phyloP scores from a whole-genome alignment of 768 basidiomycete genomes.

The Peribolospora baueri region DNA sequence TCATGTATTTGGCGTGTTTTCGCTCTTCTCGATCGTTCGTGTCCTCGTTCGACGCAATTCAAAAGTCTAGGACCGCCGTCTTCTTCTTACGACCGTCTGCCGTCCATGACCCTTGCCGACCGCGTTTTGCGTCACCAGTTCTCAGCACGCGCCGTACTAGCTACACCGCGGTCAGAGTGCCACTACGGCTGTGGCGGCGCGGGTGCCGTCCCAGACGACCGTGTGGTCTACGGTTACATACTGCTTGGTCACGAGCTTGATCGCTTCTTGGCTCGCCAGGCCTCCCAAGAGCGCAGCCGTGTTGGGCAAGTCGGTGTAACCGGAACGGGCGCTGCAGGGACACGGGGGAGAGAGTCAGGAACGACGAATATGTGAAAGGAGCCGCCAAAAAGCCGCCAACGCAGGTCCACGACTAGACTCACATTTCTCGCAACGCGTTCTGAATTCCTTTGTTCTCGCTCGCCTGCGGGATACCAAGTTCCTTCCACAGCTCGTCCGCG shows the following conservation, averaged over 20 bases:
- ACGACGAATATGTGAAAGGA: background rate
- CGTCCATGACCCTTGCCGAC: too few species aligned
- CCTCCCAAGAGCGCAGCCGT: conserved; percentile 85
- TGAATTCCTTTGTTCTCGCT: conserved; percentile 25
- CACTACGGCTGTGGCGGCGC: background rate
- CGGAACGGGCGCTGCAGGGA: conserved; percentile 36
- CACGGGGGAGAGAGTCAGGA: background rate
- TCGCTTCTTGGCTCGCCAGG: conserved; percentile 79
- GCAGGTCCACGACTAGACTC: background rate
- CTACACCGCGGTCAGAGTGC: too few species aligned
- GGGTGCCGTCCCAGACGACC: conserved; percentile 48
- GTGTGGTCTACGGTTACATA: conserved; percentile 75
- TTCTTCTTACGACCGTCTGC: too few species aligned
- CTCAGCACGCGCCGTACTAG: too few species aligned
- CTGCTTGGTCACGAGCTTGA: conserved; percentile 90
- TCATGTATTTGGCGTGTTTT: too few species aligned
- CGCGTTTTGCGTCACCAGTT: too few species aligned
- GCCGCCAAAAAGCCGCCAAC: background rate
- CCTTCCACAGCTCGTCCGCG: conserved; percentile 24
- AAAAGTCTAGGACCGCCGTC: too few species aligned
- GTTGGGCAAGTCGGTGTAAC: conserved; percentile 67
- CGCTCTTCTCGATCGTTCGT: too few species aligned
- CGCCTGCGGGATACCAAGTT: conserved; percentile 20
- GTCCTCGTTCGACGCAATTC: too few species aligned
- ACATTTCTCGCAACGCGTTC: conserved; percentile 13